Evolutionary conservation across 371 early-diverging fungal genomes (phyloP), one percentile per base, ranked within the genome.

Genomic region (Apophysomyces elegans): DNA sequence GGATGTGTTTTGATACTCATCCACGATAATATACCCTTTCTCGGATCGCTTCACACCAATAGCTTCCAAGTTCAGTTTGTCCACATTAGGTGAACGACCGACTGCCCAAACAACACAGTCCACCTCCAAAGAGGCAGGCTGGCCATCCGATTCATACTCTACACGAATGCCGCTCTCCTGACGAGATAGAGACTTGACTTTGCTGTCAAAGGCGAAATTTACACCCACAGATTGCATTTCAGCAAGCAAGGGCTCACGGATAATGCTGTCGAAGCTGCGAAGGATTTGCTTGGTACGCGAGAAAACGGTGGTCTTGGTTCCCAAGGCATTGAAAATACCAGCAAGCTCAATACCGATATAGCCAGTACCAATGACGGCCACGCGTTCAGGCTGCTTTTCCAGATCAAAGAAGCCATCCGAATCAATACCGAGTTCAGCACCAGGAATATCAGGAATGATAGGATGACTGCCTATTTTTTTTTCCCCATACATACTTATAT

Each of bases 381-480:
- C 96, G 67, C 91, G 89, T 79, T 95, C 92, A 58, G 99, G 99
- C 76, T 95, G 89, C 36, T 88, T 63, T 67, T 92, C 90, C 57
- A 99, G 84, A 54, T 94, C 93, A 77, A 99, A 99, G 82, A 99
- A 99, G 14, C 95, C 96, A 79, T 99, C 99, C 65, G 93, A 92
- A 66, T 88, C 91, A 65, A 96, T 94, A 47, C 96, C 94, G 58
- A 84, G 82, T 75, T 97, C 92, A 14, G 93, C 91, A 43, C 97
- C 99, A 37, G 93, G 91, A 46, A 92, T 80, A 65, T 84, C 65
- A 56, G 94, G 95, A 65, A 90, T 84, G 41, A 83, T 72, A 14
- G 94, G 91, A 59, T 85, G 87, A 38, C 93, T 90, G 66, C 95
- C 93, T 77, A 63, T 44, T 14, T 7, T n/a, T 60, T 56, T 6